Base-by-base conservation (phyloP, 169 alveolate genomes). In the Cryptosporidium meleagridis region DNA sequence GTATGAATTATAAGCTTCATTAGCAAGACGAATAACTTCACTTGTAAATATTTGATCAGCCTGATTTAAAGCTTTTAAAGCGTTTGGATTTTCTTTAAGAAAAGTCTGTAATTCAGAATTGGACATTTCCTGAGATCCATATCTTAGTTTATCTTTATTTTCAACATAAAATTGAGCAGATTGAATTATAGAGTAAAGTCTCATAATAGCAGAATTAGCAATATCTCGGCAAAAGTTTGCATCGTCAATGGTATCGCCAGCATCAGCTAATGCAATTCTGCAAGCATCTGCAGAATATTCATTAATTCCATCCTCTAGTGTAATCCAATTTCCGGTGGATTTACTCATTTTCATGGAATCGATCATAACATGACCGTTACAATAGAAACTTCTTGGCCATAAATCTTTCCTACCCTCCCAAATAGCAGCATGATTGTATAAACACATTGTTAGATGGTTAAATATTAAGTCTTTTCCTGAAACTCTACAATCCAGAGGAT, bases 341-440 rank as follows among this genome's bases (percentile, higher is more conserved):
- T 98, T 98, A 21, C 99, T 93, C 99, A 98, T 98, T 93, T 98
- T 98, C 87, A 97, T 97, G 0, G 98, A 97, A 91, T 98, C 98
- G 3, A 98, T 97, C 91, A 97, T 92, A 37, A 98, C 95, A 94
- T 97, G 99, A 0, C 99, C 99, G 91, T 98, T 98, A 92, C 99
- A 97, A 93, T 96, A 97, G 92, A 96, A 97, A 2, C 98, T 94
- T 91, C 96, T 92, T 26, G 95, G 95, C 95, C 95, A 92, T 26
- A 72, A 85, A 26, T 70, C 75, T 41, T 70, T 85, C 44, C 94
- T 68, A 18, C 96, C 96, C 33, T 95, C 95, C 99, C 99, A 99
- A 4, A 99, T 96, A 12, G 99, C 99, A n/a, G 98, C 99, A 92
- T 99, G 99, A 91, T 97, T 97, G 94, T 97, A 99, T 53, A 98